Evolutionary conservation across 2,329 filamentous ascomycete genomes (phyloP).

Genomic region (Pseudodiploospora longispora): DNA sequence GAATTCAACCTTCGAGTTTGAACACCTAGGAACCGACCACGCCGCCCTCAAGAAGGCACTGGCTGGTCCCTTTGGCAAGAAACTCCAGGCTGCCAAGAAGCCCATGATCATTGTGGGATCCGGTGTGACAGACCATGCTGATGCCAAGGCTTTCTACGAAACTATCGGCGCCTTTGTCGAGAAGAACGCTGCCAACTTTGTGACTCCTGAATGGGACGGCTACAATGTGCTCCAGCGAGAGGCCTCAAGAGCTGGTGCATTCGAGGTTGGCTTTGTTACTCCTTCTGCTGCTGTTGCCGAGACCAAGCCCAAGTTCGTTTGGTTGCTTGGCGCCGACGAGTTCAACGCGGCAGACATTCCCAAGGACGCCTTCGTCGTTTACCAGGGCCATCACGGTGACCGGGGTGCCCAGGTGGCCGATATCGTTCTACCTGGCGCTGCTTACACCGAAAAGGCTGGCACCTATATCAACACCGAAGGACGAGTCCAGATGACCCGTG

Average conservation of each 20-base stretch:
- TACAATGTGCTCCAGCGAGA: conserved; percentile 95
- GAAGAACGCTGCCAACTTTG: conserved; percentile 84
- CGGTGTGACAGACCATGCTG: conserved; percentile 80
- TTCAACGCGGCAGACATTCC: conserved; percentile 78
- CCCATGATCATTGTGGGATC: conserved; percentile 97
- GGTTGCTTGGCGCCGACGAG: conserved; percentile 94
- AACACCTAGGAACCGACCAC: conserved; percentile 76
- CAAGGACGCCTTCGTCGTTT: conserved; percentile 92
- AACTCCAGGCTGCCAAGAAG: conserved; percentile 75
- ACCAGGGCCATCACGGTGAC: conserved; percentile 98
- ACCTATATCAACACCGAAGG: conserved; percentile 99
- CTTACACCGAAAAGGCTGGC: conserved; percentile 93
- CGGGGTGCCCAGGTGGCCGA: conserved; percentile 87
- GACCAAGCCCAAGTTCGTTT: conserved; percentile 88
- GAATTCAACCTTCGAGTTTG: conserved; percentile 90
- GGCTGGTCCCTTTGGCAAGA: conserved; percentile 84
- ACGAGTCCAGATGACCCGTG: conserved; percentile 86
- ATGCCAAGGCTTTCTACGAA: conserved; percentile 91
- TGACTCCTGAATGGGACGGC: conserved; percentile 87
- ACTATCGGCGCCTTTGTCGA: conserved; percentile 83
- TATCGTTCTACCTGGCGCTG: conserved; percentile 84
- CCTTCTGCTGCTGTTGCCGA: conserved; percentile 74
- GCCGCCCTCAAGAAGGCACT: conserved; percentile 78
- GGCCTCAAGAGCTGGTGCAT: conserved; percentile 86
- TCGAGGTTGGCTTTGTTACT: conserved; percentile 89